phyloP scores from a whole-genome alignment of 352 stramenopile species.

The Globisporangium takayamanum region DNA sequence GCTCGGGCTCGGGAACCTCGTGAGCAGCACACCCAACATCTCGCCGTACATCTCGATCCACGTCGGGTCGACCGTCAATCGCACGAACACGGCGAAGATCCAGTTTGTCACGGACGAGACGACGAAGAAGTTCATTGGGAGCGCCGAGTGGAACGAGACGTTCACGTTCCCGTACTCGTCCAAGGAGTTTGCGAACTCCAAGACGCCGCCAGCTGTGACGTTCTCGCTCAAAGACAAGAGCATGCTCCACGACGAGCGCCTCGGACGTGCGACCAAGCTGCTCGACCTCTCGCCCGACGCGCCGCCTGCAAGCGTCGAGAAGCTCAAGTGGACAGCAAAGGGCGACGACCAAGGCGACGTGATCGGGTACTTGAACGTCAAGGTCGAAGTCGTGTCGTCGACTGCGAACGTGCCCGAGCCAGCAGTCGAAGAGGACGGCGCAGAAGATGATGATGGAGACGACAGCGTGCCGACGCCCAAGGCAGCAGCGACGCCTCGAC shows the following conservation, averaged over 20 bases:
- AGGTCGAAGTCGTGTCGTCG: slow-evolving; percentile 20
- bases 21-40: slow-evolving; percentile 72
- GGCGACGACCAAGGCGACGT: slow-evolving; percentile 16
- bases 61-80: slow-evolving; percentile 58
- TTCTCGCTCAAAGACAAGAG: slow-evolving; percentile 52
- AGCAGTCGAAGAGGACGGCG: neutral
- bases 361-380: slow-evolving; percentile 18
- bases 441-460: slow-evolving; percentile 2
- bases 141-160: slow-evolving; percentile 68
- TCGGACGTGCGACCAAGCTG: slow-evolving; percentile 23
- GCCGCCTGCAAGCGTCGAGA: slow-evolving; percentile 1
- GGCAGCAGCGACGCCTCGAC: neutral
- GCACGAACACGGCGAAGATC: slow-evolving; percentile 70
- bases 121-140: slow-evolving; percentile 34
- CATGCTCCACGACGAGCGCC: slow-evolving; percentile 38
- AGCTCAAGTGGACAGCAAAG: slow-evolving; percentile 16
- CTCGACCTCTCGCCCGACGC: slow-evolving; percentile 10
- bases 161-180: slow-evolving; percentile 66
- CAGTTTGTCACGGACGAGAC: slow-evolving; percentile 22
- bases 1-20: slow-evolving; percentile 65
- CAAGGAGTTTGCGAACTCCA: slow-evolving; percentile 35
- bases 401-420: slow-evolving; percentile 1
- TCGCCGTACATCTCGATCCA: slow-evolving; percentile 75
- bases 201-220: slow-evolving; percentile 13
- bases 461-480: slow-evolving; percentile 7